Conservation (phyloP, 257 asterid species). For the Capsicum chinense region DNA sequence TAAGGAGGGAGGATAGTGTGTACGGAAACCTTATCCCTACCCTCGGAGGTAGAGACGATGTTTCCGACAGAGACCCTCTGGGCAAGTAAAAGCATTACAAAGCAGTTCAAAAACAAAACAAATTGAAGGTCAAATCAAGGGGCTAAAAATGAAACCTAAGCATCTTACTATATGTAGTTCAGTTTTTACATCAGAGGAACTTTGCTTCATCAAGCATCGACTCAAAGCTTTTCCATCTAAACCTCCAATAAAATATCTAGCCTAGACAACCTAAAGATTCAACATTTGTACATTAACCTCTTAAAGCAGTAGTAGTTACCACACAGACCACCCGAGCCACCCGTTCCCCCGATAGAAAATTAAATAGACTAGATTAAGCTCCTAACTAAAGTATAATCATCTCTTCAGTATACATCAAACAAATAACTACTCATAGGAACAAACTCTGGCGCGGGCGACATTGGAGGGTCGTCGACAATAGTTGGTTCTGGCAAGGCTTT, state of each 20-base stretch:
- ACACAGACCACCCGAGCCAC: conserved; percentile 15
- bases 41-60: no score
- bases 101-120: background rate
- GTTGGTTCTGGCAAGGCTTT: conserved; percentile 30
- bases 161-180: conserved; percentile 24
- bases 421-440: conserved; percentile 52
- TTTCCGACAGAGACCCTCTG: no score
- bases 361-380: conserved; percentile 34
- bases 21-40: no score
- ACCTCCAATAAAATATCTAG: conserved; percentile 25
- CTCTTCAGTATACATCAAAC: conserved; percentile 53
- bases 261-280: conserved; percentile 29
- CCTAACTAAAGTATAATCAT: conserved; percentile 38
- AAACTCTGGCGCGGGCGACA: conserved; percentile 54
- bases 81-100: no score
- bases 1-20: no score
- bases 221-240: conserved; percentile 22
- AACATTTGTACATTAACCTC: conserved; percentile 23
- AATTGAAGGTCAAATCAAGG: background rate
- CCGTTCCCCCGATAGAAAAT: background rate
- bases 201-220: conserved; percentile 5
- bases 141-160: background rate
- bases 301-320: conserved; percentile 9
- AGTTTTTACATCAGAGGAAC: conserved; percentile 23
- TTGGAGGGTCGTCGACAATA: conserved; percentile 30